Evolutionary conservation across 2,329 filamentous ascomycete genomes (phyloP).

Genomic region (Fusarium pseudonygamai): DNA sequence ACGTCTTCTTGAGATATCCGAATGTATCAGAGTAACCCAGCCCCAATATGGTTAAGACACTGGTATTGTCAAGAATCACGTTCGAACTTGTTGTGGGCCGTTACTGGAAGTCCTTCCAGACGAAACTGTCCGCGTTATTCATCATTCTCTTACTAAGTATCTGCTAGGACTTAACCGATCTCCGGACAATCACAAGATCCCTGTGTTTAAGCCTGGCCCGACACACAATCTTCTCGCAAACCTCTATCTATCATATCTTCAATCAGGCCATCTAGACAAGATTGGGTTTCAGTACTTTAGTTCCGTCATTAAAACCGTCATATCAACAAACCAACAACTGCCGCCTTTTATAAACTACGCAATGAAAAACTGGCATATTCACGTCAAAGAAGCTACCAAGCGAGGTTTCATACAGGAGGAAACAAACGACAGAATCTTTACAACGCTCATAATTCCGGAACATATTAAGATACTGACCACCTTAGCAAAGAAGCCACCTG

Average conservation of each 20-base stretch:
- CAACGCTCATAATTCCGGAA: not conserved
- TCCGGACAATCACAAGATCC: not conserved
- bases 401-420: not conserved
- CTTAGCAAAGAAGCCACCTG: not conserved
- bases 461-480: not conserved
- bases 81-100: conserved; percentile 13
- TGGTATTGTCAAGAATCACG: conserved; percentile 2
- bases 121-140: conserved; percentile 27
- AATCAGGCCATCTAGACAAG: not conserved
- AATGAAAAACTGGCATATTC: not conserved
- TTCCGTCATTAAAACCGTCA: not conserved
- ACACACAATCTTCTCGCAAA: conserved; percentile 17
- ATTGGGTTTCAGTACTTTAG: not conserved
- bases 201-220: not conserved
- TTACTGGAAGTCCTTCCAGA: conserved; percentile 26
- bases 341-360: not conserved
- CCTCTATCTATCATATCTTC: conserved; percentile 17
- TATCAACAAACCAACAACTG: not conserved
- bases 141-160: conserved; percentile 35
- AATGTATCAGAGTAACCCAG: not conserved
- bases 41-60: not conserved
- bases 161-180: conserved; percentile 4
- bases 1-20: conserved; percentile 26
- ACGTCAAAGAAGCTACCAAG: not conserved
- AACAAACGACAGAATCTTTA: not conserved